These are phyloP conservation scores for Alternaria angustiovoidea DNA, from an alignment of 2,329 filamentous ascomycete species.

Conservation along the genomic window DNA sequence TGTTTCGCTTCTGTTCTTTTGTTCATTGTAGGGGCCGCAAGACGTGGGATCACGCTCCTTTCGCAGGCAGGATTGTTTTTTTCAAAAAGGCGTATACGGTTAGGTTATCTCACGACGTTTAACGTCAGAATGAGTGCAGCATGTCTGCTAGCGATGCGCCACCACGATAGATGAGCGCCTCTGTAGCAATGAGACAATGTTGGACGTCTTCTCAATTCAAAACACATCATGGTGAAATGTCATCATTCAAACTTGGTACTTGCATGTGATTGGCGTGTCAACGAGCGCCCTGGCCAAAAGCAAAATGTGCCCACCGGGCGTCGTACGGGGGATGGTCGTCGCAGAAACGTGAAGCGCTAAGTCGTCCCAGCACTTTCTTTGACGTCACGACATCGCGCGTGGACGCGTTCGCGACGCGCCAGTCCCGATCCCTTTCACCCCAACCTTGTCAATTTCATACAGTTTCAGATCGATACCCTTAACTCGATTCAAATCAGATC, in stretches of 20 bases:
- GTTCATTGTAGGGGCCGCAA: conserved; percentile 21
- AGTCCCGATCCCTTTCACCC: conserved; percentile 1
- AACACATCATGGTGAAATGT: background rate
- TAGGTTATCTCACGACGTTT: conserved; percentile 10
- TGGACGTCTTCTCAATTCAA: conserved; percentile 8
- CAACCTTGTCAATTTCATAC: conserved; percentile 5
- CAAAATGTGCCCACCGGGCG: background rate
- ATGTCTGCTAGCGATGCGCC: conserved; percentile 15
- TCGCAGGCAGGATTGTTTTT: conserved; percentile 18
- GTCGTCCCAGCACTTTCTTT: background rate
- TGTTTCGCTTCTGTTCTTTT: conserved; percentile 21
- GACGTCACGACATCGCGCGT: conserved; percentile 15
- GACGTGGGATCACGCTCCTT: conserved; percentile 24
- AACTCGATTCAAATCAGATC: background rate
- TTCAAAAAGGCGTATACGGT: conserved; percentile 11
- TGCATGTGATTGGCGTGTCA: background rate
- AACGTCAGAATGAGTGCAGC: conserved; percentile 12
- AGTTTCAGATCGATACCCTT: conserved; percentile 9
- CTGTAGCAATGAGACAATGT: conserved; percentile 17
- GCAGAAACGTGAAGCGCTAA: conserved; percentile 2
- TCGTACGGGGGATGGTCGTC: background rate
- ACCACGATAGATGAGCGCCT: conserved; percentile 12
- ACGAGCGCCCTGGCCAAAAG: background rate
- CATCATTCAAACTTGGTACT: no score
- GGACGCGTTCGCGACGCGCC: conserved; percentile 3